These are phyloP conservation scores for Rhodotorula sphaerocarpa DNA, from an alignment of 768 basidiomycete genomes.

Conservation along the genomic window DNA sequence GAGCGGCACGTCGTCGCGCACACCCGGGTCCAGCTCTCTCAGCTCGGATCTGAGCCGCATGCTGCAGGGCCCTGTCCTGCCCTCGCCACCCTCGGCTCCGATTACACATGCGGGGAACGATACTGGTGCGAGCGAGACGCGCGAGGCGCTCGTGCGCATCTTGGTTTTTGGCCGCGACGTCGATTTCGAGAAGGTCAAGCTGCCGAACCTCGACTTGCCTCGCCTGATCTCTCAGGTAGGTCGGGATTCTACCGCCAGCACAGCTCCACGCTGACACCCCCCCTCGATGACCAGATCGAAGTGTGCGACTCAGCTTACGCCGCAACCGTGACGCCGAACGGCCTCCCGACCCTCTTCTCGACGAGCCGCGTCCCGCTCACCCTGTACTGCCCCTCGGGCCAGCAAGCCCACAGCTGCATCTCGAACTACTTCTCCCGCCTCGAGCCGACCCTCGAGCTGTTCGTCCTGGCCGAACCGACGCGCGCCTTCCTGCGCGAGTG, in stretches of 20 bases:
- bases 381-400: neutral
- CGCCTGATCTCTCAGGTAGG: neutral
- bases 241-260: too few species aligned
- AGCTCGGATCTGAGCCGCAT: neutral
- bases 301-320: neutral
- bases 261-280: neutral
- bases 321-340: neutral
- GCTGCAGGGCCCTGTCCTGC: neutral
- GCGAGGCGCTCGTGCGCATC: neutral
- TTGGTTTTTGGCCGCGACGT: neutral
- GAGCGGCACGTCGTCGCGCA: too few species aligned
- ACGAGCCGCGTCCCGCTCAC: neutral
- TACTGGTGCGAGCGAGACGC: neutral
- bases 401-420: neutral
- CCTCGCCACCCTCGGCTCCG: neutral
- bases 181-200: neutral
- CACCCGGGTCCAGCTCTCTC: neutral
- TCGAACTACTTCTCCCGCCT: neutral
- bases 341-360: neutral
- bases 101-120: neutral
- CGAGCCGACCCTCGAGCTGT: slow-evolving; percentile 7
- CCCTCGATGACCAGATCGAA: neutral
- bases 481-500: neutral
- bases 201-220: neutral
- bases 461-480: neutral